These are phyloP conservation scores for thale cress (Arabidopsis thaliana) DNA, from an alignment of 345 rosid genomes.

Conservation along the genomic window TAIR10.1 NC_003070.9:1552501-1553000, in stretches of 20 bases:
- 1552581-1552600: conserved; percentile 74
- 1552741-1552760: not conserved
- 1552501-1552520: conserved; percentile 32
- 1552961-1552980: not conserved
- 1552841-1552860: not conserved
- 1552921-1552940: not conserved
- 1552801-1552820: not conserved
- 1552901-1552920: not conserved
- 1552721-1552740: not conserved
- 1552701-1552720: too few species aligned
- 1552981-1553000: not conserved
- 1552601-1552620: conserved; percentile 89
- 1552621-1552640: conserved; percentile 30
- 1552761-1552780: not conserved
- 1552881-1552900: not conserved
- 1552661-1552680: conserved; percentile 39
- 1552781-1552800: not conserved
- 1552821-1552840: not conserved
- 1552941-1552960: not conserved
- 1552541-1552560: conserved; percentile 26
- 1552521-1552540: conserved; percentile 28
- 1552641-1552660: conserved; percentile 25
- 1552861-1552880: not conserved
- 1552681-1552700: not conserved
- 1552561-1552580: conserved; percentile 62